Base-by-base conservation (phyloP, 1,139 yeast species). In the Nakaseomyces glabratus region DNA sequence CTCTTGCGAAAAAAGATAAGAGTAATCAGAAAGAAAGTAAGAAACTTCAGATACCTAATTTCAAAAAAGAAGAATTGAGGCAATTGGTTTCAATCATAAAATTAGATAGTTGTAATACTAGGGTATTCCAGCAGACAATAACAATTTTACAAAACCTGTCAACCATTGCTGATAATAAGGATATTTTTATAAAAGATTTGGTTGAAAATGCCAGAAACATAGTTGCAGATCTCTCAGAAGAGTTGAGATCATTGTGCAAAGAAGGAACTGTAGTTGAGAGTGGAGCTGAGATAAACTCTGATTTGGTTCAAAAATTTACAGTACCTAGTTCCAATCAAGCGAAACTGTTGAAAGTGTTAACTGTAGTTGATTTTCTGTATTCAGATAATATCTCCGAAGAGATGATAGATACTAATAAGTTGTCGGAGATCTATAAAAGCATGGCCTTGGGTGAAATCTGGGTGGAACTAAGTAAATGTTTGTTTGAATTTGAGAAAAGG, bases 311-410 rank as follows among this genome's bases (percentile, higher is more conserved):
- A 12, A 74, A 73, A 47, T 85, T 88, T 51, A 81, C 93, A 11
- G 76, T 88, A 0, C 75, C 88, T 2, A 76, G 84, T 33, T 82
- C 95, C 0, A 86, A 82, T 41, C 97, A 88, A 56, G 85, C 96
- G 7, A 86, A 86, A 50, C 61, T 90, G 14, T 63, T 90, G 39
- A 68, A 95, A 36, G 78, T 86, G 4, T 65, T 88, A 46, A 88
- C 97, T 0, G 95, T 96, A 0, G 68, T 88, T 43, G 96, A 88
- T 51, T 86, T 81, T 49, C 68, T 88, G 58, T 81, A 75, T 57
- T 47, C 50, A 14, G 61, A 57, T 33, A 55, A 49, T 33, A 50
- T 52, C 16, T 55, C 56, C 9, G 48, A 49, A 12, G 54, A 50
- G 6, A 54, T 52, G 3, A 49, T 47, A 9, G 46, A 44, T 18